These are phyloP conservation scores for Leccinum olivaceopallidum DNA, from an alignment of 768 basidiomycete genomes.

Conservation along the genomic window DNA sequence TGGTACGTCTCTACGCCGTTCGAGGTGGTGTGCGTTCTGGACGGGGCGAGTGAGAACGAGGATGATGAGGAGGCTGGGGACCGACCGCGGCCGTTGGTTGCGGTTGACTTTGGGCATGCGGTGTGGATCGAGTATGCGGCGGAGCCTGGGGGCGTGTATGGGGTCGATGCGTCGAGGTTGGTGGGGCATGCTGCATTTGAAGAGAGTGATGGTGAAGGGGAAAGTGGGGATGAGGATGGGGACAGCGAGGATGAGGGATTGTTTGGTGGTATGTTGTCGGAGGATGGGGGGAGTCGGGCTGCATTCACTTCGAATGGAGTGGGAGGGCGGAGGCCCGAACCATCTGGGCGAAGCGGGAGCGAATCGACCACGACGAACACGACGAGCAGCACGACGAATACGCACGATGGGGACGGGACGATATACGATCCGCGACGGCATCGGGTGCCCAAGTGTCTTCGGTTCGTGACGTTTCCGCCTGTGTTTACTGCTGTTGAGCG, in stretches of 20 bases:
- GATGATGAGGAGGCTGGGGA: conserved; percentile 39
- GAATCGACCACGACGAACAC: conserved; percentile 2
- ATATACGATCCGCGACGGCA: conserved; percentile 28
- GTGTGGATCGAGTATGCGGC: conserved; percentile 72
- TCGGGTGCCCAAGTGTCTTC: conserved; percentile 48
- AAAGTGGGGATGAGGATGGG: not conserved
- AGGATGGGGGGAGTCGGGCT: conserved; percentile 2
- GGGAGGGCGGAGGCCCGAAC: not conserved
- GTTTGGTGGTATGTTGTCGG: conserved; percentile 11
- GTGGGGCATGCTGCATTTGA: conserved; percentile 26
- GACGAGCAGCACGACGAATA: conserved; percentile 3
- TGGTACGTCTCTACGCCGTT: conserved; percentile 75
- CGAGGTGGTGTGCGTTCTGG: conserved; percentile 67
- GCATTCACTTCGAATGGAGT: conserved; percentile 4
- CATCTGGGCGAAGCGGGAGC: conserved; percentile 1
- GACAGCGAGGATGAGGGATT: conserved; percentile 11
- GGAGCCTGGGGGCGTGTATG: conserved; percentile 31
- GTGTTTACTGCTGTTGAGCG: conserved; percentile 30
- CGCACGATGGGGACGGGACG: conserved; percentile 20
- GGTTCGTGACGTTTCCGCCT: conserved; percentile 73
- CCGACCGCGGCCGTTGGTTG: conserved; percentile 68
- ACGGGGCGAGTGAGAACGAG: conserved; percentile 35
- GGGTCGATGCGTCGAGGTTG: conserved; percentile 31
- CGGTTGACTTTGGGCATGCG: conserved; percentile 86
- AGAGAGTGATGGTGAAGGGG: conserved; percentile 33